Base-by-base conservation (phyloP, 2,329 filamentous ascomycete genomes). In the Penicillium sp. region DNA sequence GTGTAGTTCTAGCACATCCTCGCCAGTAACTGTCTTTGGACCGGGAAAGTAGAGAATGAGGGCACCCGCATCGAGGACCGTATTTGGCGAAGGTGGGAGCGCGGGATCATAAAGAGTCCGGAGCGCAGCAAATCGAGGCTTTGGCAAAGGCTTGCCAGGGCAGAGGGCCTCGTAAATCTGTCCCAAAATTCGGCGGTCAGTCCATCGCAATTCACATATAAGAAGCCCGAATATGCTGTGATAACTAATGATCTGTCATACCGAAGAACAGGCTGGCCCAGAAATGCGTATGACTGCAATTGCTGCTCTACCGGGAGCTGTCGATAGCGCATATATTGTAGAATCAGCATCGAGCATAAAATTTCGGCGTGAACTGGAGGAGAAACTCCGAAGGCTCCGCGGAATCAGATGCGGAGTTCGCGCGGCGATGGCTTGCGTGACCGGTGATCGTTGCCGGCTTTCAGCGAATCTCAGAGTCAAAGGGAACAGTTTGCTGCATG, bases 271-370 rank as follows among this genome's bases (percentile, higher is more conserved):
- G 39, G 83, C 81, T 27, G 86, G 79, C 0, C 93, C 93, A 4
- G 93, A 96, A 26, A 95, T 77, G 11, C 93, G 82, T 45, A 97
- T 83, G 33, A 97, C 84, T 1, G 91, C 91, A 65, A 98, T 95
- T 1, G 90, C 93, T 38, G 89, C 90, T 64, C 83, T 83, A 1
- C 91, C 93, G 9, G 85, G 76, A 0, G 88, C 89, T 0, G 90
- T 94, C 0, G 91, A 96, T 1, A 97, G 73, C 0, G 93, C 93
- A 67, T 95, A 97, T 45, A 98, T 95, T 1, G 91, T 97, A 3
- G 67, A 65, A 9, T 70, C 64, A 1, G 53, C 54, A 45, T 65
- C 60, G 29, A 62, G 42, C 44, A 58, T 55, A 13, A 59, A 62
- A 3, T 24, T 38, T 25, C n/a, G 9, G 2, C 44, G 45, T 3